Percentiles rank a stretch among this genome's conserved stretches.
Evolutionary conservation across 805 yeast genomes (phyloP).

Genomic region (Groenewaldozyma salmanticensis): DNA sequence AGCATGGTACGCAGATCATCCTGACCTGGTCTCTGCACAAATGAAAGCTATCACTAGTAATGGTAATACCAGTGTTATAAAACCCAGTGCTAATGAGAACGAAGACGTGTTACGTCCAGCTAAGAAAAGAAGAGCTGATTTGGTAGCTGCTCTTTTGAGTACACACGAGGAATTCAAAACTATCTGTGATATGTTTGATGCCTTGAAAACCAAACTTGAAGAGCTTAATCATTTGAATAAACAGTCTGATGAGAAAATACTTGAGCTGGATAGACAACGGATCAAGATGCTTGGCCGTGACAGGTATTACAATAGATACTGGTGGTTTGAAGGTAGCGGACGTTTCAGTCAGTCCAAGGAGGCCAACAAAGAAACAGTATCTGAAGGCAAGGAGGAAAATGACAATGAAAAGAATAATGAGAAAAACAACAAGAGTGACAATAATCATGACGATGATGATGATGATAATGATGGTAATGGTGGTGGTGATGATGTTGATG

Average conservation of each 20-base stretch:
- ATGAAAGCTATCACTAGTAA: neutral
- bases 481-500: constrained; percentile 34
- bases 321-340: constrained; percentile 93
- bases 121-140: neutral
- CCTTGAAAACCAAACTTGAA: constrained; percentile 29
- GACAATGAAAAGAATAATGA: constrained; percentile 9
- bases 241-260: constrained; percentile 48
- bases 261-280: constrained; percentile 56
- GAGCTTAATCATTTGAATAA: constrained; percentile 40
- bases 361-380: neutral
- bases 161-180: constrained; percentile 4
- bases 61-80: neutral
- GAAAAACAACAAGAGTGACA: constrained; percentile 29
- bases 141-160: constrained; percentile 1
- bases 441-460: constrained; percentile 24
- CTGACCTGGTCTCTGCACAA: constrained; percentile 1
- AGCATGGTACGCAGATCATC: constrained; percentile 19
- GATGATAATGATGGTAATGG: constrained; percentile 14
- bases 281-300: constrained; percentile 72
- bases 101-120: constrained; percentile 16
- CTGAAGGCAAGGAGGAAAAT: constrained; percentile 2
- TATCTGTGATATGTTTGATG: constrained; percentile 9
- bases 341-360: neutral
- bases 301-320: constrained; percentile 73
- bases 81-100: too few relatives aligned